Base-by-base conservation (phyloP, 2,329 filamentous ascomycete genomes). In the Cercospora canescens region DNA sequence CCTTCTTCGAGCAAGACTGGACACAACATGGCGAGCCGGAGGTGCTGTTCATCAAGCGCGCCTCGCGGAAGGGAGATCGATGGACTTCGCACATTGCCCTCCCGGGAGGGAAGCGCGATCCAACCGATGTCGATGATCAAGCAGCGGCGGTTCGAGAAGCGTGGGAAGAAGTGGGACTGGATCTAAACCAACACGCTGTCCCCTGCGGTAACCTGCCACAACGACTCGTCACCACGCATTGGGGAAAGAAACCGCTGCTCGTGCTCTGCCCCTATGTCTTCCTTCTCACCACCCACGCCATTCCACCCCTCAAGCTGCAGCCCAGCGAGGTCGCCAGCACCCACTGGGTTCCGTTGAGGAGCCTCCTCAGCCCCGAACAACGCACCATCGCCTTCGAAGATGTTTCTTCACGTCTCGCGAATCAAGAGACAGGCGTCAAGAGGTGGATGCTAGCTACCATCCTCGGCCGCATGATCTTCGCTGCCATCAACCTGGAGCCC, bases 61-160 rank as follows among this genome's bases (percentile, higher is more conserved):
- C 89, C 2, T 84, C 88, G 4, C 81, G 89, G 39, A 81, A 84
- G 62, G 88, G 88, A 7, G 89, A 91, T 75, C 81, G 88, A 64
- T 91, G 89, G 89, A 90, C 87, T 1, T 85, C 86, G 3, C 89
- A 91, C 79, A 85, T 91, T 64, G 89, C 89, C 0, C 77, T 91
- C 4, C 89, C 89, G 0, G 89, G 89, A 24, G 89, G 89, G 1
- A 89, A 88, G 73, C 80, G 88, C 69, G 89, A 91, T 69, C 85
- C 87, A 0, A 85, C 86, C 66, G 89, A 91, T 78, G 83, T 78
- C 55, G 83, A 88, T 68, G 89, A 91, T 73, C 79, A 83, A 67
- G 85, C 85, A 21, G 86, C 88, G 21, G 89, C 89, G 2, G 81
- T 89, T 60, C 79, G 89, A 63, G 89, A 91, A 74, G 85, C 88